A percentile compares a stretch with the other conserved stretches of the same genome.
phyloP scores from a whole-genome alignment of 306 rosid genomes.

The Chamaecrista fasciculata region DNA sequence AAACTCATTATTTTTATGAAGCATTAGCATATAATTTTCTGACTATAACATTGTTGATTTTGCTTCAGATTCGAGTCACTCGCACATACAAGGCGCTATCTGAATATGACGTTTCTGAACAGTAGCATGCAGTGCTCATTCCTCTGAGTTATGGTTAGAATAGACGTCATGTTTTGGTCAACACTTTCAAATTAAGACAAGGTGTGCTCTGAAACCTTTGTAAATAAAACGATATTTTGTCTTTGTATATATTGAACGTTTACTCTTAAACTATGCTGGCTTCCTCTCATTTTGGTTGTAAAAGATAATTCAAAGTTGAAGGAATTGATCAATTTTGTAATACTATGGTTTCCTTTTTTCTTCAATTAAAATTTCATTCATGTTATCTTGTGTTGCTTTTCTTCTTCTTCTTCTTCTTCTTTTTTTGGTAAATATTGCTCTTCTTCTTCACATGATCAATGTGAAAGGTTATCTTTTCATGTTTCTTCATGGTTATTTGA shows the following conservation, averaged over 20 bases:
- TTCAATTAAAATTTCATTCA: not conserved
- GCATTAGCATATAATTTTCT: constrained; percentile 13
- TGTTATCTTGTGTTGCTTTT: not conserved
- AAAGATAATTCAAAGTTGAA: not conserved
- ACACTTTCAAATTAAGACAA: constrained; percentile 16
- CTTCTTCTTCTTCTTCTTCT: not conserved
- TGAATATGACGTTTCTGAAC: constrained; percentile 43
- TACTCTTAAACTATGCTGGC: not conserved
- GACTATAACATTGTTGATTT: constrained; percentile 20
- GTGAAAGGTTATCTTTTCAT: not conserved
- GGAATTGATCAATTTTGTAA: constrained; percentile 6
- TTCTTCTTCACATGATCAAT: not conserved
- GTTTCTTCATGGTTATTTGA: not conserved
- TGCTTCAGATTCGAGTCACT: constrained; percentile 63
- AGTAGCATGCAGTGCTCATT: constrained; percentile 27
- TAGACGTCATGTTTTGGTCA: not conserved
- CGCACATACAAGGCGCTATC: constrained; percentile 50
- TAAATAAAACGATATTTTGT: constrained; percentile 24
- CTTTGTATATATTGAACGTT: not conserved
- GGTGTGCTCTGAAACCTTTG: constrained; percentile 13
- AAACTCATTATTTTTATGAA: not conserved
- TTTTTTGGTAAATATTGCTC: not conserved
- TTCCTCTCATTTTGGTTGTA: not conserved
- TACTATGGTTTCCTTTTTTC: not conserved
- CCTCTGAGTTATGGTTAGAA: constrained; percentile 4